Evolutionary conservation across 768 basidiomycete species (phyloP), one percentile per base, ranked within the genome.

Genomic region (Gyrodon lividus): DNA sequence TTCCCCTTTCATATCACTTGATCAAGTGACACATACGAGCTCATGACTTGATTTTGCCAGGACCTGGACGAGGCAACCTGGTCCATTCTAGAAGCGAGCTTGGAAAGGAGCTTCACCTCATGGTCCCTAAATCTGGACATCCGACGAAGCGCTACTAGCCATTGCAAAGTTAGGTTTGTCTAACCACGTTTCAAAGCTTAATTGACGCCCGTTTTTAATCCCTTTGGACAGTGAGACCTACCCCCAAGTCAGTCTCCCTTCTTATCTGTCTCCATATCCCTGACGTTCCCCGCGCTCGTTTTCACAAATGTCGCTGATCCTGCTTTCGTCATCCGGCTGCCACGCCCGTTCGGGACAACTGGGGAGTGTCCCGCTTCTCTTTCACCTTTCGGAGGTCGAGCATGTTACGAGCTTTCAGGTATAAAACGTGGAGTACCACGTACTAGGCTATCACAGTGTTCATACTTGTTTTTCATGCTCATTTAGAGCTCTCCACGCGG

Each of bases 1-100:
- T 22, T 31, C 54, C 33, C 8, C 20, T 39, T 48, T 60, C 59
- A 62, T 60, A 60, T 60, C 60, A 51, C 23, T 48, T 20, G 6
- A 46, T 60, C 59, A 37, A 44, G 48, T 40, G 48, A 51, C 45
- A 43, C 34, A 43, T 31, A 44, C 41, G 31, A 43, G 17, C 31
- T 16, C 10, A 20, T 14, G 22, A 17, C 34, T 17, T 42, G 19
- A 6, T 38, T 43, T 38, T 38, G 19, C n/a, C n/a, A n/a, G n/a
- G n/a, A n/a, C n/a, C n/a, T n/a, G n/a, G 23, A 26, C 24, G 24
- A 30, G 30, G 13, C 43, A 14, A 30, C 6, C 14, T 8, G n/a
- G 23, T n/a, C 19, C 43, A 33, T 43, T 45, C 10, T 30, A 35
- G 26, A 34, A 26, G 7, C 19, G 28, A 26, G 24, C 19, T 30